Conservation (phyloP, 2,329 filamentous ascomycete species). For the Fusarium udum region DNA sequence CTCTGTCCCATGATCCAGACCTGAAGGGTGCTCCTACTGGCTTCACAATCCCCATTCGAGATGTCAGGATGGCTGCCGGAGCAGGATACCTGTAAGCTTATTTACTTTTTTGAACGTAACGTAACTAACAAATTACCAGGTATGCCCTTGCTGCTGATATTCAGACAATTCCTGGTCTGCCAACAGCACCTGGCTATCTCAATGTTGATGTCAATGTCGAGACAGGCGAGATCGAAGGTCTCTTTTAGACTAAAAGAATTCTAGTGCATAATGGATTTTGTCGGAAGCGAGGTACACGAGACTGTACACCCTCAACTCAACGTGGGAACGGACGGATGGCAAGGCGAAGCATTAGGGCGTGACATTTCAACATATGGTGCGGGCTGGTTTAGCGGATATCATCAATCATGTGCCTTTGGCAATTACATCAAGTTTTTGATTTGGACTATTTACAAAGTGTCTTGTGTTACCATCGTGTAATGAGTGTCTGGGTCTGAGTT, state of each 20-base stretch:
- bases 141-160: conserved; percentile 97
- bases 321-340: conserved; percentile 38
- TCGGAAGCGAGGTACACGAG: conserved; percentile 3
- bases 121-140: conserved; percentile 57
- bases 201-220: conserved; percentile 88
- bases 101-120: neutral
- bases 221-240: conserved; percentile 85
- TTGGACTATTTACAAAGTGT: neutral
- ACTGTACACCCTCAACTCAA: conserved; percentile 42
- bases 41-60: conserved; percentile 93
- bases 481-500: neutral
- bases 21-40: conserved; percentile 95
- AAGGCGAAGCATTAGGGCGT: conserved; percentile 41
- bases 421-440: conserved; percentile 22
- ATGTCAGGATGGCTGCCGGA: conserved; percentile 92
- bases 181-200: conserved; percentile 93
- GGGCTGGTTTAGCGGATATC: conserved; percentile 26
- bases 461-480: neutral
- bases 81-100: conserved; percentile 84
- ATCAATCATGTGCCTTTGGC: conserved; percentile 25
- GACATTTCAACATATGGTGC: conserved; percentile 45
- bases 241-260: conserved; percentile 72
- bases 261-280: conserved; percentile 1
- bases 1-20: conserved; percentile 88
- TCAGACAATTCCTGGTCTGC: conserved; percentile 95